Percentiles rank a stretch among this genome's conserved stretches.
Conservation (phyloP, 495 filamentous ascomycete species). For the Monascus purpureus region DNA sequence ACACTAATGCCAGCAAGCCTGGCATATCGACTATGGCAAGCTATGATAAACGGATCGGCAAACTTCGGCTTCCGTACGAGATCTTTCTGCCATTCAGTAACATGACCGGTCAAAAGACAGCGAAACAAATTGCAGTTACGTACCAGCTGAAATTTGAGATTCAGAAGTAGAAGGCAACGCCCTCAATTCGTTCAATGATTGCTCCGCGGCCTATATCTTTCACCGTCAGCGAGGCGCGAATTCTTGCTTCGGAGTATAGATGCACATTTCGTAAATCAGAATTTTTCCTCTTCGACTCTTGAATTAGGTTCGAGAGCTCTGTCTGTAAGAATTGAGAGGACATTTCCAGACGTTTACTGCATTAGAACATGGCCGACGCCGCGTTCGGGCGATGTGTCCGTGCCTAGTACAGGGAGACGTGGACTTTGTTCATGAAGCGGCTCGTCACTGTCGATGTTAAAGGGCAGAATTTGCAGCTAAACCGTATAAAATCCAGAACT, state of each 20-base stretch:
- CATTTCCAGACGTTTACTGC: constrained; percentile 42
- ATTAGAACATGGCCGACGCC: constrained; percentile 23
- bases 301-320: constrained; percentile 83
- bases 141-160: constrained; percentile 73
- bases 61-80: constrained; percentile 69
- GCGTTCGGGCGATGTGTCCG: constrained; percentile 6
- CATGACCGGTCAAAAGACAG: background rate
- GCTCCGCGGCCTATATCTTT: constrained; percentile 66
- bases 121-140: constrained; percentile 5
- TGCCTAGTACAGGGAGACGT: constrained; percentile 5
- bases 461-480: no score
- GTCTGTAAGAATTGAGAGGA: constrained; percentile 79
- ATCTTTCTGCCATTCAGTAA: constrained; percentile 41
- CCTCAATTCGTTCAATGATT: constrained; percentile 83
- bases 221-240: constrained; percentile 9
- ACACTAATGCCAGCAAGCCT: constrained; percentile 80
- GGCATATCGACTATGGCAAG: constrained; percentile 75
- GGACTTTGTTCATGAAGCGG: background rate
- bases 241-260: constrained; percentile 5
- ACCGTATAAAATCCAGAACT: no score
- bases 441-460: no score
- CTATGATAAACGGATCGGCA: constrained; percentile 82
- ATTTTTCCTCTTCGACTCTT: constrained; percentile 91
- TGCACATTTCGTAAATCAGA: constrained; percentile 71
- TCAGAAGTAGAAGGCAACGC: constrained; percentile 61